Evolutionary conservation across 2,329 filamentous ascomycete genomes (phyloP).

Genomic region (Helminthosporium solani): DNA sequence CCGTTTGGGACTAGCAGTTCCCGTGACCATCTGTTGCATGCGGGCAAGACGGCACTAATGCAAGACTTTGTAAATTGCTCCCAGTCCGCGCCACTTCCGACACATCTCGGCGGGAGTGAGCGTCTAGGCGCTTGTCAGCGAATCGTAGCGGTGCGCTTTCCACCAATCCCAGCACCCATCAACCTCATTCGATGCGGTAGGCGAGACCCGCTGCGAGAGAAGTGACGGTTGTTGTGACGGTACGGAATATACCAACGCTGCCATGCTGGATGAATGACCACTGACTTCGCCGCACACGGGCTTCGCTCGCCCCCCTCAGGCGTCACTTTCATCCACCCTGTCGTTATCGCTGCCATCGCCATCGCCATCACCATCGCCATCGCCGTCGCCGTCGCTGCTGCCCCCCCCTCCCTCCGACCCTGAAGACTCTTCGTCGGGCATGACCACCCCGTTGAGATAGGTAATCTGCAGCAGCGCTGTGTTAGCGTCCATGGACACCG

Average conservation of each 20-base stretch:
- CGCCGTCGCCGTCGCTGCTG: conserved; percentile 26
- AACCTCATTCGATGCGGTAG: conserved; percentile 1
- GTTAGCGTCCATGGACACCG: conserved; percentile 21
- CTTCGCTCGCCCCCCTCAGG: conserved; percentile 8
- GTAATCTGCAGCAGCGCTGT: conserved; percentile 46
- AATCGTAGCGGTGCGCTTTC: conserved; percentile 13
- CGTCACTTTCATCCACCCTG: conserved; percentile 13
- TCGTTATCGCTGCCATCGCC: conserved; percentile 12
- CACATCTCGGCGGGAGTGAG: conserved; percentile 25
- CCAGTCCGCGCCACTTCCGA: conserved; percentile 23
- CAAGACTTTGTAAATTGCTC: not conserved
- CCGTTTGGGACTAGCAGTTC: conserved; percentile 2
- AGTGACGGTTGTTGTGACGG: too few relatives aligned
- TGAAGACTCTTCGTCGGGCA: conserved; percentile 47
- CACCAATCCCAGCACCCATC: conserved; percentile 19
- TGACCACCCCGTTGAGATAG: conserved; percentile 53
- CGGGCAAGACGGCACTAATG: not conserved
- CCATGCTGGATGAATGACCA: conserved; percentile 2
- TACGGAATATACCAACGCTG: too few relatives aligned
- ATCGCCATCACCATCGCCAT: conserved; percentile 27
- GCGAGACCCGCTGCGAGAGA: conserved; percentile 5
- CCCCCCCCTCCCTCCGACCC: conserved; percentile 32
- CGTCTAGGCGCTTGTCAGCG: conserved; percentile 16
- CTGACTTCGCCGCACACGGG: conserved; percentile 20
- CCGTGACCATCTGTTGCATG: conserved; percentile 9